phyloP scores from a whole-genome alignment of 2,329 filamentous ascomycete genomes.

The Macrophomina phaseolina region DNA sequence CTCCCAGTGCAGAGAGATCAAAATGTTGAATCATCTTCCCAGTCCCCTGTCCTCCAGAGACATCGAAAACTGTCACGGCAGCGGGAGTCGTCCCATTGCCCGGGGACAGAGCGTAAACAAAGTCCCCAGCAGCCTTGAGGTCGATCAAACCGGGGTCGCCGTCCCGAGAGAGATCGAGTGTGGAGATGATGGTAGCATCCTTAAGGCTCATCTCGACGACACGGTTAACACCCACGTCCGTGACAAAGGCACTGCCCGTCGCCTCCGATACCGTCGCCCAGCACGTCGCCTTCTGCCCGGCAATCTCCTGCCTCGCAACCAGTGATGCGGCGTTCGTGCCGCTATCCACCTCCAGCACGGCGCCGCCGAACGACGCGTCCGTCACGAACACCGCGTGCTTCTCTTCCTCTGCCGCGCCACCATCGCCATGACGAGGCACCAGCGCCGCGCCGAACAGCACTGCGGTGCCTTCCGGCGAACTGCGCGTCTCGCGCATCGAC shows the following conservation, averaged over 20 bases:
- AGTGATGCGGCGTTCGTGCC: constrained; percentile 40
- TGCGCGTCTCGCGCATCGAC: constrained; percentile 36
- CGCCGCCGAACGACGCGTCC: constrained; percentile 64
- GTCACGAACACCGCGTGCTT: constrained; percentile 58
- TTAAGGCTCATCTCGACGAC: constrained; percentile 62
- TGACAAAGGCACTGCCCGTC: constrained; percentile 62
- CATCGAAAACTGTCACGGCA: constrained; percentile 50
- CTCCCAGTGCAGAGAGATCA: constrained; percentile 34
- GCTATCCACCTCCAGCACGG: constrained; percentile 53
- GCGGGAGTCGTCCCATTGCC: constrained; percentile 53
- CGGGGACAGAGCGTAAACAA: constrained; percentile 64
- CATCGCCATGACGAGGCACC: constrained; percentile 45
- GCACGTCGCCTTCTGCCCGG: constrained; percentile 62
- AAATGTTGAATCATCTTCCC: constrained; percentile 49
- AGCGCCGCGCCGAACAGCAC: constrained; percentile 61
- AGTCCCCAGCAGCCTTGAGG: constrained; percentile 57
- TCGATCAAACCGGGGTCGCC: constrained; percentile 63
- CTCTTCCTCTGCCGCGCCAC: too few species aligned
- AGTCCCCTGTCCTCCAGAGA: constrained; percentile 31
- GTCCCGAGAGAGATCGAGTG: constrained; percentile 49
- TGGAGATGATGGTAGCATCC: constrained; percentile 55
- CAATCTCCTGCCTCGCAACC: constrained; percentile 47
- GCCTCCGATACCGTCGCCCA: constrained; percentile 60
- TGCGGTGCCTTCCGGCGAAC: constrained; percentile 60
- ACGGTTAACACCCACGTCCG: constrained; percentile 59